Conservation (phyloP, 2,329 filamentous ascomycete species). For the Lizonia empirigonia region DNA sequence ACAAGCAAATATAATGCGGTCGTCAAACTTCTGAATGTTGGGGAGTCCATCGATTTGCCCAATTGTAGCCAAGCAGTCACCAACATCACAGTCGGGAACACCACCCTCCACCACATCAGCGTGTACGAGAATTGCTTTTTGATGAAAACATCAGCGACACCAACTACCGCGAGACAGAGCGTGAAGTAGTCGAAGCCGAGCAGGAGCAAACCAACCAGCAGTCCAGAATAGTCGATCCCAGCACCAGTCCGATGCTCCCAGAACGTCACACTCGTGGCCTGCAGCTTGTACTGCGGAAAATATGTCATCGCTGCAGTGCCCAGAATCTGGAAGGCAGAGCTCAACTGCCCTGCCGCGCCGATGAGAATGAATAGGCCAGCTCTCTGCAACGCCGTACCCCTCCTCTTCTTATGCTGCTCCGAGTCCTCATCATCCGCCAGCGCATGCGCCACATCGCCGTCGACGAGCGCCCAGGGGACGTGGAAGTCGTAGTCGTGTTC, state of each 20-base stretch:
- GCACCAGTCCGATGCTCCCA: constrained; percentile 1
- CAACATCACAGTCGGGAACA: constrained; percentile 6
- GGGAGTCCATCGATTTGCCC: constrained; percentile 6
- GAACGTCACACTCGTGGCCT: background rate
- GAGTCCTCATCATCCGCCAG: constrained; percentile 5
- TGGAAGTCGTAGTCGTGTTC: constrained; percentile 15
- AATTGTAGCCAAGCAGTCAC: constrained; percentile 11
- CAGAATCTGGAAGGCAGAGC: constrained; percentile 7
- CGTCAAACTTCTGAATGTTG: constrained; percentile 6
- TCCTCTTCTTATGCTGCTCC: constrained; percentile 13
- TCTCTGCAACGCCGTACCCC: constrained; percentile 1
- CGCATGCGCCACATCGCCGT: constrained; percentile 1
- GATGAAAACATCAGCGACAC: constrained; percentile 4
- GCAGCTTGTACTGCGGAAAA: constrained; percentile 2
- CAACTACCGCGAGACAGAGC: constrained; percentile 5
- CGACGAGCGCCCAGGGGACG: constrained; percentile 6
- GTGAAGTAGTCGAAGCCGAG: constrained; percentile 12
- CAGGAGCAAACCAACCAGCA: constrained; percentile 4
- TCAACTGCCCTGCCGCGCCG: constrained; percentile 7
- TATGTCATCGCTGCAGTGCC: constrained; percentile 1
- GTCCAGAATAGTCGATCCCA: constrained; percentile 2
- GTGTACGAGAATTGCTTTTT: constrained; percentile 13
- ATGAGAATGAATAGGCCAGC: constrained; percentile 9
- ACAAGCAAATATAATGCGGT: constrained; percentile 4
- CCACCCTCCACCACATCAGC: constrained; percentile 12